These are phyloP conservation scores for Tricholoma furcatifolium DNA, from an alignment of 768 basidiomycete genomes.

Conservation along the genomic window DNA sequence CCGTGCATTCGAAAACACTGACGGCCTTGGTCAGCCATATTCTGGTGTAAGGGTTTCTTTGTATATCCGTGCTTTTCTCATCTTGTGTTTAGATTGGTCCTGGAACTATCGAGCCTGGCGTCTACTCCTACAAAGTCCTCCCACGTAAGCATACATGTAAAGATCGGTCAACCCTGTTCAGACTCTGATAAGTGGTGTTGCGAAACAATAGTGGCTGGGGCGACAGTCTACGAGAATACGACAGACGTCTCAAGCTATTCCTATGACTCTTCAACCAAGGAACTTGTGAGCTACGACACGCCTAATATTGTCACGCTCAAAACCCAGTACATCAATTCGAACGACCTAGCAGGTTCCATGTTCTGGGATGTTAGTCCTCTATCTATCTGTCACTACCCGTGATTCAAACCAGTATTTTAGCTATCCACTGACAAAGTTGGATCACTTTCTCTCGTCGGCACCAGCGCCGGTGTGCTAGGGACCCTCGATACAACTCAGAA, in stretches of 20 bases:
- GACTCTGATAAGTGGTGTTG: not conserved
- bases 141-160: constrained; percentile 41
- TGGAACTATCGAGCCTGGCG: constrained; percentile 65
- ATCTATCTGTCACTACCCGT: not conserved
- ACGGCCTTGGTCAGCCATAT: constrained; percentile 66
- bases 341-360: constrained; percentile 68
- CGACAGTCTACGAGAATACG: constrained; percentile 63
- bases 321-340: constrained; percentile 60
- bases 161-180: not conserved
- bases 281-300: constrained; percentile 77
- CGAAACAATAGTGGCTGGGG: constrained; percentile 40
- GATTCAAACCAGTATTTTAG: constrained; percentile 21
- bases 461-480: constrained; percentile 46
- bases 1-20: constrained; percentile 70
- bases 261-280: constrained; percentile 63
- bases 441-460: constrained; percentile 54
- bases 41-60: constrained; percentile 47
- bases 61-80: not conserved
- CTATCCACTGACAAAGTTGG: constrained; percentile 63
- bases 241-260: constrained; percentile 76
- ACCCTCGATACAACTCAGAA: constrained; percentile 61
- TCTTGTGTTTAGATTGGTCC: constrained; percentile 54
- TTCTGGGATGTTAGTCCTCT: constrained; percentile 59
- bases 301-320: constrained; percentile 67
- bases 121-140: constrained; percentile 76